A percentile compares a stretch with the other conserved stretches of the same genome.
phyloP scores from a whole-genome alignment of 805 yeast species.

The Spathaspora hagerdaliae region DNA sequence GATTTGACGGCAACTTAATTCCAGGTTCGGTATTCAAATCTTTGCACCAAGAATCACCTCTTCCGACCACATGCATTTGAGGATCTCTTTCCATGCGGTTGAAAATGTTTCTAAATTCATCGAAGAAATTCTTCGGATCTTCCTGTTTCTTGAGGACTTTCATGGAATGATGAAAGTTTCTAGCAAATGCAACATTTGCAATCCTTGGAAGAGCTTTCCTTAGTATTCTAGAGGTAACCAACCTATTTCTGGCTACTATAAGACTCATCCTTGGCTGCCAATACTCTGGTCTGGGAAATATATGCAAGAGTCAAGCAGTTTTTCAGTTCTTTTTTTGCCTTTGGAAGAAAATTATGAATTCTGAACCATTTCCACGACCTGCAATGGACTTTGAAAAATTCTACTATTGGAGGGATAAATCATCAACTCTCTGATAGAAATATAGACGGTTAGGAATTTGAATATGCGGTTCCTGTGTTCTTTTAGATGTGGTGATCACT shows the following conservation, averaged over 20 bases:
- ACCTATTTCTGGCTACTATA: not conserved
- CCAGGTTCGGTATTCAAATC: not conserved
- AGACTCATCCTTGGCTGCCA: not conserved
- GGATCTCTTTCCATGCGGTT: not conserved
- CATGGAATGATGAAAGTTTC: not conserved
- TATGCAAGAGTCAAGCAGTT: too few relatives aligned
- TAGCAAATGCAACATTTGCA: not conserved
- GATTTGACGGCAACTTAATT: slow-evolving; percentile 1
- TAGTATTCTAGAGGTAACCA: not conserved
- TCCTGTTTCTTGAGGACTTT: not conserved
- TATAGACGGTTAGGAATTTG: too few relatives aligned
- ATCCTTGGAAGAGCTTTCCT: not conserved
- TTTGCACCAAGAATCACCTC: not conserved
- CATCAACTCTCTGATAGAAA: too few relatives aligned
- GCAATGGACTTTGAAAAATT: too few relatives aligned
- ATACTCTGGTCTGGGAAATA: too few relatives aligned
- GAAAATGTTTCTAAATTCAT: not conserved
- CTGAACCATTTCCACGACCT: too few relatives aligned
- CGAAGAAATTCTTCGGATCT: not conserved
- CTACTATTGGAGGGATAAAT: too few relatives aligned
- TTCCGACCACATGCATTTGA: too few relatives aligned
- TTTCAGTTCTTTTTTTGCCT: not conserved
- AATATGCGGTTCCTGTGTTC: too few relatives aligned
- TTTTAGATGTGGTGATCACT: too few relatives aligned
- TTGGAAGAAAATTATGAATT: not conserved